Base-by-base conservation (phyloP, 2,329 filamentous ascomycete species). In the Simplicillium sp. region DNA sequence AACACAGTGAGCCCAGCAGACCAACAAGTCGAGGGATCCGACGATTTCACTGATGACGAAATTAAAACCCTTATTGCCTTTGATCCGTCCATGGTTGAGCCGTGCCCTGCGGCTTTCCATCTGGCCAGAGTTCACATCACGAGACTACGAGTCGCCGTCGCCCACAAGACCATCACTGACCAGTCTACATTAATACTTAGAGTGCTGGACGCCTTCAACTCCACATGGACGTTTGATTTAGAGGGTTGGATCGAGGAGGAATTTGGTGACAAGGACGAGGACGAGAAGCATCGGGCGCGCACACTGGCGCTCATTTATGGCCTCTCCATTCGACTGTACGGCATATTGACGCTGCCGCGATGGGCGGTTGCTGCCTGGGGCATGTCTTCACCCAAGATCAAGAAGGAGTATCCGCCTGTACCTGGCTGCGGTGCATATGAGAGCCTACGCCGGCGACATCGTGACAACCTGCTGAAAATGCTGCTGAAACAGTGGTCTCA, bases 91-190 rank as follows among this genome's bases (percentile, higher is more conserved):
- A 14, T 9, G 25, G 25, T 36, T 7, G 34, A 40, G 34, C 39
- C 39, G 8, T 40, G 39, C 9, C 39, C 34, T 13, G 28, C 12
- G 3, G 39, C 35, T 16, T 36, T 40, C 13, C 39, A 36, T 14
- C 34, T 40, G 7, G 28, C 39, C 6, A 14, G 39, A 13, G 39
- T 40, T 5, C 25, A 25, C 34, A 36, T 36, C 25, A 36, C 39
- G 20, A 12, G 39, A 11, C 15, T 40, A 28, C 39, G 39, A 6
- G 39, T 36, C 11, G 3, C 15, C 12, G 11, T 40, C 8, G 34
- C 39, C 25, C 7, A 29, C 14, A 7, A 4, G 25, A 17, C 6
- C 6, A 7, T 7, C 8, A 2, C 13, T 2, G n/a, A n/a, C n/a
- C n/a, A n/a, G n/a, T n/a, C n/a, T n/a, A n/a, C n/a, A n/a, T n/a